phyloP scores from a whole-genome alignment of 73 alveolate genomes.

The Paramecium tetraurelia region DNA sequence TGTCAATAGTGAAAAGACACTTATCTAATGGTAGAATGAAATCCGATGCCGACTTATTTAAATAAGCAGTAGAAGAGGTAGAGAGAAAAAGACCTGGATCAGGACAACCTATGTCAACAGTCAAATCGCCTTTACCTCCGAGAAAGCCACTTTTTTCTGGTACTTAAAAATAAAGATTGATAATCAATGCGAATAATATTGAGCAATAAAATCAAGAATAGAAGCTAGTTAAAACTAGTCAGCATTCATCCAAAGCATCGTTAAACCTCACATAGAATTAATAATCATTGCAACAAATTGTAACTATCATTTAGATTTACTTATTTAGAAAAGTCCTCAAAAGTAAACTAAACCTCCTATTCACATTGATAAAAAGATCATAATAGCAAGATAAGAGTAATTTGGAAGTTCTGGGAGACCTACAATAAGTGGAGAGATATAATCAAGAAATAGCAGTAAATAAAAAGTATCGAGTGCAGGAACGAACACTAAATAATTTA shows the following conservation, averaged over 20 bases:
- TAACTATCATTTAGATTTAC: neutral
- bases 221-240: neutral
- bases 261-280: neutral
- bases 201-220: neutral
- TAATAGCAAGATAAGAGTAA: neutral
- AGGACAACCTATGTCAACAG: neutral
- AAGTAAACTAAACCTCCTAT: neutral
- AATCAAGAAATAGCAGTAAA: neutral
- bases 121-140: slow-evolving; percentile 26
- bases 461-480: neutral
- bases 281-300: neutral
- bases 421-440: neutral
- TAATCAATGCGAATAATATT: neutral
- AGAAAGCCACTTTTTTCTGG: slow-evolving; percentile 1
- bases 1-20: neutral
- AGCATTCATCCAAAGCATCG: neutral
- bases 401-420: neutral
- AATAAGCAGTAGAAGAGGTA: neutral
- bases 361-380: neutral
- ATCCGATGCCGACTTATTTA: neutral
- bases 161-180: neutral
- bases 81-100: slow-evolving; percentile 30
- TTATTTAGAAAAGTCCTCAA: neutral
- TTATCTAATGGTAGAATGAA: neutral
- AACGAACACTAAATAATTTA: neutral